phyloP scores from a whole-genome alignment of 768 basidiomycete genomes.

The Ephemerocybe angulata region DNA sequence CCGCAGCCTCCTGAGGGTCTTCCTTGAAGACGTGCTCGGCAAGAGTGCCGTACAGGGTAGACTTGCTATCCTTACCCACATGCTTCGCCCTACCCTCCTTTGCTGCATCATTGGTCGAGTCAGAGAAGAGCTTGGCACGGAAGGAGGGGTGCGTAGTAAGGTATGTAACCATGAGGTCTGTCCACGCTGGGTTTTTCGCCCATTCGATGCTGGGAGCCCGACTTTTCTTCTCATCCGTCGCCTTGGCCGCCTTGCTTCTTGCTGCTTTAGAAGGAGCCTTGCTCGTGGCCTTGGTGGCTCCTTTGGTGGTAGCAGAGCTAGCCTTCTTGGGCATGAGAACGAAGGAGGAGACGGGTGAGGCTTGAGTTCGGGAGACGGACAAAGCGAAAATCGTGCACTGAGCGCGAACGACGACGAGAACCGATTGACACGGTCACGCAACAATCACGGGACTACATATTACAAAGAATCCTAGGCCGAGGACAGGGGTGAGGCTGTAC shows the following conservation, averaged over 20 bases:
- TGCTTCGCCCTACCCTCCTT: slow-evolving; percentile 17
- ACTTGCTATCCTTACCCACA: background rate
- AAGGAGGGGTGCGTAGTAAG: slow-evolving; percentile 16
- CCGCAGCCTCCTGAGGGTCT: slow-evolving; percentile 7
- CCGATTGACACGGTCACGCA: background rate
- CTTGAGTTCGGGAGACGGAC: background rate
- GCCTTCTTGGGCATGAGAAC: background rate
- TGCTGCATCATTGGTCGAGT: slow-evolving; percentile 22
- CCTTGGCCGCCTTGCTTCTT: background rate
- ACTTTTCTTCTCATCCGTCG: background rate
- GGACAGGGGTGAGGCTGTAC: too few relatives aligned
- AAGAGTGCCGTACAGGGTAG: slow-evolving; percentile 3
- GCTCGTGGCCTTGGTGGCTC: background rate
- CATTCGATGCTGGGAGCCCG: slow-evolving; percentile 12
- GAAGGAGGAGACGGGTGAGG: background rate
- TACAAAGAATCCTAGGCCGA: background rate
- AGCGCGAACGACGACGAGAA: background rate
- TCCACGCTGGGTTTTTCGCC: slow-evolving; percentile 16
- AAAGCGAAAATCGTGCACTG: background rate
- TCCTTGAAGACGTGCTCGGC: slow-evolving; percentile 21
- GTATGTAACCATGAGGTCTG: slow-evolving; percentile 13
- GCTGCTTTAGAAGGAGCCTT: background rate
- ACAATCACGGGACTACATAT: background rate
- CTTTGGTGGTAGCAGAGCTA: background rate
- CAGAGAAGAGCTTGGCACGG: slow-evolving; percentile 22